Conservation (phyloP, 305 asterid genomes). For the Fraxinus baroniana region DNA sequence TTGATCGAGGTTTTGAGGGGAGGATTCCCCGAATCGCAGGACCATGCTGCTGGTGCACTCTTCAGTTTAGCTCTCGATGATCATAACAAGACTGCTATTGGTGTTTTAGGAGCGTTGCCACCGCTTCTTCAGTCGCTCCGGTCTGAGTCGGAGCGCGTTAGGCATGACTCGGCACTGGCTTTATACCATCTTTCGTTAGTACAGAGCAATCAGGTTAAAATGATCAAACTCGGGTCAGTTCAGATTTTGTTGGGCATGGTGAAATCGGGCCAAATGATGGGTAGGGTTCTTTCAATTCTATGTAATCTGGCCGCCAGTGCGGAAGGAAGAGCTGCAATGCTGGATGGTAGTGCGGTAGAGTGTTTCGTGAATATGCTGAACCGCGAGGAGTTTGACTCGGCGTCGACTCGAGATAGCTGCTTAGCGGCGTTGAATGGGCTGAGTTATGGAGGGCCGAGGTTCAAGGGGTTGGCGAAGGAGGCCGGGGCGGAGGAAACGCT, state of each 20-base stretch:
- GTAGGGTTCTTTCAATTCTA: constrained; percentile 52
- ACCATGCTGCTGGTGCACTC: constrained; percentile 90
- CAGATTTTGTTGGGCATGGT: constrained; percentile 57
- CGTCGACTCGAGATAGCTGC: constrained; percentile 53
- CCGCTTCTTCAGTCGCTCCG: constrained; percentile 75
- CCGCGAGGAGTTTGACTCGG: constrained; percentile 43
- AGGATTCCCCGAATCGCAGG: constrained; percentile 69
- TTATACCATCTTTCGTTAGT: constrained; percentile 67
- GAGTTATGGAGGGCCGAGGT: constrained; percentile 84
- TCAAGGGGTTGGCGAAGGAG: constrained; percentile 83
- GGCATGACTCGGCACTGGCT: constrained; percentile 81
- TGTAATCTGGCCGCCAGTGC: constrained; percentile 60
- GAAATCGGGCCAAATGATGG: constrained; percentile 53
- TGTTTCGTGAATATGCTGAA: constrained; percentile 49
- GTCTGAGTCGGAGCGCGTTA: constrained; percentile 70
- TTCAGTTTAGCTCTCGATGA: constrained; percentile 82
- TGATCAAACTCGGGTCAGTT: constrained; percentile 67
- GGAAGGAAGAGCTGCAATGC: constrained; percentile 77
- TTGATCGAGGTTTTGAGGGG: constrained; percentile 63
- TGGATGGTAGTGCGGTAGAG: constrained; percentile 75
- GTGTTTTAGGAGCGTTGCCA: constrained; percentile 82
- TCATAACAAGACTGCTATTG: constrained; percentile 81
- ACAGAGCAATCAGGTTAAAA: constrained; percentile 69
- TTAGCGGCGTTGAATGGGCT: constrained; percentile 61
- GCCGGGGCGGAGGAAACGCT: constrained; percentile 64